phyloP scores from a whole-genome alignment of 1,284 basidiomycete species.

The Cryptococcus jaspeensis region DNA sequence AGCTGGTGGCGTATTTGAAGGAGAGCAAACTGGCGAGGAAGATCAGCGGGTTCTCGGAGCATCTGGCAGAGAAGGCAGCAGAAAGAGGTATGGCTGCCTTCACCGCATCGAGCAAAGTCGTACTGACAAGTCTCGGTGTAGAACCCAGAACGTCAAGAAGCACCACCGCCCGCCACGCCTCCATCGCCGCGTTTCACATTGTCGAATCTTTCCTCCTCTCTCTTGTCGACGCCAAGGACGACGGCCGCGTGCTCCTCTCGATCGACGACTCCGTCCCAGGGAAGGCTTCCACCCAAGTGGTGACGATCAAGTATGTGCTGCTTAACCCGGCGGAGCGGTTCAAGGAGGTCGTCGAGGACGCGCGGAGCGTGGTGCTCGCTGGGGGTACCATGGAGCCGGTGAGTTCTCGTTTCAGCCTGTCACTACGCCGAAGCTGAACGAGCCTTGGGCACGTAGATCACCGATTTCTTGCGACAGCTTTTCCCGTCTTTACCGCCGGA shows the following conservation, averaged over 20 bases:
- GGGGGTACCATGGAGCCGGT: slow-evolving; percentile 98
- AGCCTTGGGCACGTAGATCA: slow-evolving; percentile 60
- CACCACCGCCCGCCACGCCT: slow-evolving; percentile 34
- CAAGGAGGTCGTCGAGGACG: slow-evolving; percentile 71
- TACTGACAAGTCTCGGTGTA: background rate
- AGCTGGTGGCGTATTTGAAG: slow-evolving; percentile 78
- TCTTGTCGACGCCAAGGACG: slow-evolving; percentile 75
- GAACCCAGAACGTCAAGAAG: slow-evolving; percentile 13
- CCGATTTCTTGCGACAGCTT: slow-evolving; percentile 81
- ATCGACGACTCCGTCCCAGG: slow-evolving; percentile 46
- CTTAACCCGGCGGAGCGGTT: slow-evolving; percentile 92
- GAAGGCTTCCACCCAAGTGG: slow-evolving; percentile 14
- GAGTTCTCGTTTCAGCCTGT: slow-evolving; percentile 20
- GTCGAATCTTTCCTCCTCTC: slow-evolving; percentile 84
- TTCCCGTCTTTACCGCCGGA: slow-evolving; percentile 67
- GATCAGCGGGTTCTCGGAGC: slow-evolving; percentile 77
- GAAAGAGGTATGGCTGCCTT: slow-evolving; percentile 43
- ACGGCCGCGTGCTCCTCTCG: slow-evolving; percentile 57
- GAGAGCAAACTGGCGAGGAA: slow-evolving; percentile 73
- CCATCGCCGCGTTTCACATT: slow-evolving; percentile 74
- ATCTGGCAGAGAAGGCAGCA: slow-evolving; percentile 58
- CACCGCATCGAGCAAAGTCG: background rate
- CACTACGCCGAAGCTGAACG: background rate
- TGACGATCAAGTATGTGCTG: slow-evolving; percentile 85
- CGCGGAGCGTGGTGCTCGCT: slow-evolving; percentile 80